Evolutionary conservation across 2,329 filamentous ascomycete species (phyloP), one percentile per base, ranked within the genome.

Genomic region (Sclerotiophoma versabilis): DNA sequence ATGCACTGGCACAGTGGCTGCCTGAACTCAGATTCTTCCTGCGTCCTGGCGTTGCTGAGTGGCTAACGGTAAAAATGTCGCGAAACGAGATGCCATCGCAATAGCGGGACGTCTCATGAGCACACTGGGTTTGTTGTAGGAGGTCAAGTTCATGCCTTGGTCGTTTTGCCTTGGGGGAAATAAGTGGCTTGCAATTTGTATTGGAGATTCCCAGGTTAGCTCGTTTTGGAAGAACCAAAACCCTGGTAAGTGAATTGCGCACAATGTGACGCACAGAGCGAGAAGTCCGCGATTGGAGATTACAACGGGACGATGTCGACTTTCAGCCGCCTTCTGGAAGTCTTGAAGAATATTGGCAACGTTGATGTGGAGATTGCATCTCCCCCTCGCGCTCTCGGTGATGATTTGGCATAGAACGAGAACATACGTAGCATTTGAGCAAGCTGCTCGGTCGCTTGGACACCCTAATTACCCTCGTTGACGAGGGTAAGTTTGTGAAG

Each of bases 11-110:
- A 29, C 27, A 20, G 39, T 54, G 45, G 39, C 45, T 49, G 38
- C 39, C 51, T 54, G 38, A 22, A 49, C 25, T 33, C 38, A 32
- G n/a, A 38, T 27, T 22, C 44, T 48, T 37, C 51, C 45, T 54
- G 39, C 44, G 26, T 45, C 44, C 20, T 49, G 45, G 51, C 51
- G 15, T 44, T 33, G 23, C 17, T 26, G 26, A 32, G n/a, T 11
- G 23, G 8, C 27, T 12, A 26, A 36, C 22, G 19, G 48, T 14
- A 12, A 22, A 27, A 32, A 19, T 19, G 14, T 22, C 17, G 33
- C 26, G 22, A 23, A 26, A 22, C 20, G 11, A 10, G 25, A 26
- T 32, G 37, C 26, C 20, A 19, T 29, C 32, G 17, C 26, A 39
- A 32, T 17, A 30, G 12, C 23, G 6, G 26, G 14, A 25, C 17